phyloP scores from a whole-genome alignment of 768 basidiomycete genomes.

The Collybiopsis luxurians region DNA sequence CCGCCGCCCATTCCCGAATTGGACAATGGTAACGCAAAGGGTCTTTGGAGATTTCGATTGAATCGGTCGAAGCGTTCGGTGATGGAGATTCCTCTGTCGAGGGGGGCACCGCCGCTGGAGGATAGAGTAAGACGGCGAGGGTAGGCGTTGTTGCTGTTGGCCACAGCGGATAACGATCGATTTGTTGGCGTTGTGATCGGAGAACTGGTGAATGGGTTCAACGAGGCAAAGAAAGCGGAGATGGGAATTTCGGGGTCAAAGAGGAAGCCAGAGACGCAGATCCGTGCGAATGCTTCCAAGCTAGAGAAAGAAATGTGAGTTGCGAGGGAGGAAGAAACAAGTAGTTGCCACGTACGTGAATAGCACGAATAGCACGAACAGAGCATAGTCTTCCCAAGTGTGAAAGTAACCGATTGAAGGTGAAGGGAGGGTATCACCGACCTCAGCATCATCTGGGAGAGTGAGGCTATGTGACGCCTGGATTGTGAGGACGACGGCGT shows the following conservation, averaged over 20 bases:
- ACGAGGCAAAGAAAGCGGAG: conserved; percentile 43
- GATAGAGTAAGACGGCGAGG: conserved; percentile 16
- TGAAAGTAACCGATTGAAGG: conserved; percentile 73
- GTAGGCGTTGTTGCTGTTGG: conserved; percentile 24
- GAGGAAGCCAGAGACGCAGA: conserved; percentile 85
- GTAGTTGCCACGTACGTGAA: conserved; percentile 72
- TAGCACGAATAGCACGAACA: conserved; percentile 81
- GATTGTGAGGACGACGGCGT: conserved; percentile 78
- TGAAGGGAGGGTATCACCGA: conserved; percentile 38
- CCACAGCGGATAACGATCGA: conserved; percentile 13
- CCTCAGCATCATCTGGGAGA: conserved; percentile 44
- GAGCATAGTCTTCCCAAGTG: conserved; percentile 81
- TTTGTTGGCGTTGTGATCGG: conserved; percentile 7
- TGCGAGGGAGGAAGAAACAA: conserved; percentile 7
- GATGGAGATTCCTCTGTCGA: conserved; percentile 44
- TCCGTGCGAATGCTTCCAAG: conserved; percentile 83
- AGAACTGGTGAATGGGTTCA: conserved; percentile 5
- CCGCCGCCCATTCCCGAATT: conserved; percentile 2
- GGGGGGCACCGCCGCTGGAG: conserved; percentile 27
- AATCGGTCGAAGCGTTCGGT: conserved; percentile 43
- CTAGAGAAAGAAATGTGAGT: conserved; percentile 33
- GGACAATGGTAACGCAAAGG: conserved; percentile 42
- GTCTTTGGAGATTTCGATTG: conserved; percentile 46
- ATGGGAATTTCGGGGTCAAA: conserved; percentile 76
- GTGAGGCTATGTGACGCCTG: conserved; percentile 69